Evolutionary conservation across 768 basidiomycete genomes (phyloP), one percentile per base, ranked within the genome.

Genomic region (Boletus rubroflammeus): DNA sequence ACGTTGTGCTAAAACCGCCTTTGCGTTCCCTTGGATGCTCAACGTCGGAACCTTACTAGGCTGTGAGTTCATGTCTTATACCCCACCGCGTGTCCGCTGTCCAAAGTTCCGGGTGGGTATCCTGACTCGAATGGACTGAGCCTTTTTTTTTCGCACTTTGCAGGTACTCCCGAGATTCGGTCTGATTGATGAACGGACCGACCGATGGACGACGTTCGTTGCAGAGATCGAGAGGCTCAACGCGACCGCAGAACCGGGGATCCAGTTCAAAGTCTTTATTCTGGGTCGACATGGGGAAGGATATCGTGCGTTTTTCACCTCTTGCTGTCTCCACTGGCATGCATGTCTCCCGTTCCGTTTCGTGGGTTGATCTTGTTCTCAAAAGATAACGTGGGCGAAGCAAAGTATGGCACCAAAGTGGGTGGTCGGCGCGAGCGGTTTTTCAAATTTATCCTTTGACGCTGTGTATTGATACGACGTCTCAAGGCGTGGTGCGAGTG

Each of bases 281-380:
- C 67, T 90, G 2, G 80, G 79, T 3, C 74, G 89, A 58, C 89
- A 92, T 56, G 89, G 89, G 1, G 74, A 90, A 67, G 89, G 87
- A 9, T 65, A 65, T 44, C 64, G 64, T 65, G 19, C 50, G 64
- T 63, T 10, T 35, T 13, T 21, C 0, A 5, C 9, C 13, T 23
- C 10, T 8, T 7, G 3, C 1, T 2, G 3, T 45, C 7, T 45
- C 14, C 6, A 0, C 7, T 46, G 45, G 13, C 45, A 9, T 8
- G 15, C 6, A 4, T 19, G 25, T n/a, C 34, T 25, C n/a, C n/a
- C 38, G 28, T 25, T 40, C 10, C 13, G 44, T 45, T 35, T 25
- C 10, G 10, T 29, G 17, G 11, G 23, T 13, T 42, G 17, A 46
- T 21, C 19, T 10, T 8, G 8, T 47, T 25, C 0, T 40, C 17